These are phyloP conservation scores for Diaporthe citriasiana DNA, from an alignment of 2,329 filamentous ascomycete species.

Conservation along the genomic window DNA sequence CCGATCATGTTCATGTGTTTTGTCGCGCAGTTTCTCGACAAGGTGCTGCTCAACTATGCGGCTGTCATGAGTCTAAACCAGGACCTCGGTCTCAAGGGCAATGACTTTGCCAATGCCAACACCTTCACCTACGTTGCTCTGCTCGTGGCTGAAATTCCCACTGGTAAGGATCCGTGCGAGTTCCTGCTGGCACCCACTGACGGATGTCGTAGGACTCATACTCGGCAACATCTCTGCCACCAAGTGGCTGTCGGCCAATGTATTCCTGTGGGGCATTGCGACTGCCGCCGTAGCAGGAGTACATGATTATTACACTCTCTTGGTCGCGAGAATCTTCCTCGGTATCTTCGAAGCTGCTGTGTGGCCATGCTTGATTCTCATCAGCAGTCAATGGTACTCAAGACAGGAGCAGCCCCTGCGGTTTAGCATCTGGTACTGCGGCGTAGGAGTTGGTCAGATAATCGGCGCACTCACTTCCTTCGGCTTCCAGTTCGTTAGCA, in stretches of 20 bases:
- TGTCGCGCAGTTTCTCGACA: constrained; percentile 75
- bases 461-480: constrained; percentile 62
- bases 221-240: constrained; percentile 72
- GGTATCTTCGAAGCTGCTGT: constrained; percentile 74
- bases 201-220: constrained; percentile 60
- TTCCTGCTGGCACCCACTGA: constrained; percentile 26
- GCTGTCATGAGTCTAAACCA: constrained; percentile 74
- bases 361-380: constrained; percentile 71
- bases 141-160: constrained; percentile 70
- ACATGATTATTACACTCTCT: constrained; percentile 65
- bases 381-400: constrained; percentile 72
- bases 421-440: constrained; percentile 73
- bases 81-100: constrained; percentile 68
- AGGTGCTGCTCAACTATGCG: constrained; percentile 75
- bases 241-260: constrained; percentile 72
- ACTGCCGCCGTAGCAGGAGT: constrained; percentile 68
- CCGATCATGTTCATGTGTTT: constrained; percentile 74
- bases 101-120: constrained; percentile 74
- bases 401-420: constrained; percentile 70
- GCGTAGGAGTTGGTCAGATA: constrained; percentile 71
- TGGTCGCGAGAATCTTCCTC: constrained; percentile 69
- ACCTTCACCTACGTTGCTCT: constrained; percentile 75
- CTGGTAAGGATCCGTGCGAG: constrained; percentile 57
- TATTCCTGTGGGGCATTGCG: constrained; percentile 70
- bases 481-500: constrained; percentile 65